Percentiles rank a stretch among this genome's conserved stretches.
phyloP scores from a whole-genome alignment of 768 basidiomycete species.

The Hygrophorus russula region DNA sequence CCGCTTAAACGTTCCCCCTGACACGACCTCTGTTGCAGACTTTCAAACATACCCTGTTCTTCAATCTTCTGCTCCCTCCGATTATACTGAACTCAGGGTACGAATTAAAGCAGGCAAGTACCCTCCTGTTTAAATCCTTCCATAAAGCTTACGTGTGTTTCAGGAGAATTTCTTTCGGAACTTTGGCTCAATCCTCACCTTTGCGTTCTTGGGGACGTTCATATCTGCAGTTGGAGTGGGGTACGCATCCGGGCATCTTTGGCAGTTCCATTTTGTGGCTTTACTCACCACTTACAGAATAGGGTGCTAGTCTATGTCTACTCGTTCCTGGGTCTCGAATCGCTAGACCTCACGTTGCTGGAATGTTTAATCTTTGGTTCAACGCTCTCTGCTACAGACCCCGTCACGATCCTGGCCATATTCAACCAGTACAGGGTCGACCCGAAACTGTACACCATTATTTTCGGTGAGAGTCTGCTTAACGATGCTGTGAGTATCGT shows the following conservation, averaged over 20 bases:
- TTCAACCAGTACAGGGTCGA: constrained; percentile 99
- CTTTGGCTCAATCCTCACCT: constrained; percentile 90
- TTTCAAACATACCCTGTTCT: constrained; percentile 94
- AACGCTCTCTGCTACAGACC: constrained; percentile 94
- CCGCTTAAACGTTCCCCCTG: constrained; percentile 1
- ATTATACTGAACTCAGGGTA: constrained; percentile 98
- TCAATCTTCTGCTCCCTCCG: constrained; percentile 94
- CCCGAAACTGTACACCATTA: constrained; percentile 93
- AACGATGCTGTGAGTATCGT: constrained; percentile 99
- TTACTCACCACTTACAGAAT: constrained; percentile 38
- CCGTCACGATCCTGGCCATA: constrained; percentile 94
- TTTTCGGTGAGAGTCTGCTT: constrained; percentile 92
- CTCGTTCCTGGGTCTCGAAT: constrained; percentile 87
- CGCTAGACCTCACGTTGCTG: constrained; percentile 71
- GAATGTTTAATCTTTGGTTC: constrained; percentile 97
- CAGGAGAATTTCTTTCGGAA: constrained; percentile 99
- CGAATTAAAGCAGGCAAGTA: constrained; percentile 83
- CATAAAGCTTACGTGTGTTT: not conserved
- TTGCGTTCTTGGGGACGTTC: constrained; percentile 92
- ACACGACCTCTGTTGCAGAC: constrained; percentile 38
- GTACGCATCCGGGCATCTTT: constrained; percentile 33
- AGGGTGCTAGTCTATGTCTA: constrained; percentile 93
- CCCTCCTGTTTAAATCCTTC: not conserved
- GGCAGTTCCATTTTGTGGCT: not conserved
- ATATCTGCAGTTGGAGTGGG: constrained; percentile 94